These are phyloP conservation scores for Penium margaritaceum DNA, from an alignment of 139 green algal species.

Conservation along the genomic window DNA sequence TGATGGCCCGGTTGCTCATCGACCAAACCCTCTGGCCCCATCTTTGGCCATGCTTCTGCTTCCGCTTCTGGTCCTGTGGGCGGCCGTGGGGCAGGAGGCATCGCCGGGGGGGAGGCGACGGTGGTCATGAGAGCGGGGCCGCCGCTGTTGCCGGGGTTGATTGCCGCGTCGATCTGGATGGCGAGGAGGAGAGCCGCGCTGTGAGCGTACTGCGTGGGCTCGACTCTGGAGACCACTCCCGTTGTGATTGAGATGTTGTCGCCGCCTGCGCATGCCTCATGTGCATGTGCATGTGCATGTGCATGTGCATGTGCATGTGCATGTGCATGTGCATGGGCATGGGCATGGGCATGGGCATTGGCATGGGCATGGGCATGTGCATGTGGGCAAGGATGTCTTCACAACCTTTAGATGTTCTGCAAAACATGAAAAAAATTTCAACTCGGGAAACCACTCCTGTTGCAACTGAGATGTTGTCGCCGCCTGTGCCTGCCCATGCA, in stretches of 20 bases:
- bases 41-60: not conserved
- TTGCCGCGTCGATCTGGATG: conserved; percentile 58
- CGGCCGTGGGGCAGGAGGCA: not conserved
- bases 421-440: no score
- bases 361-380: no score
- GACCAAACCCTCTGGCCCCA: not conserved
- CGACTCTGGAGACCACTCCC: conserved; percentile 70
- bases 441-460: conserved; percentile 68
- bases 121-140: conserved; percentile 70
- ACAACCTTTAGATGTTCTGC: no score
- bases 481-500: no score
- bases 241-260: conserved; percentile 75
- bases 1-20: no score
- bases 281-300: no score
- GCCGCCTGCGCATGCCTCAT: conserved; percentile 69
- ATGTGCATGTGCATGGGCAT: no score
- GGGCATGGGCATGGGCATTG: no score
- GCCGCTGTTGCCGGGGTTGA: conserved; percentile 70
- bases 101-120: no score
- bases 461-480: conserved; percentile 76
- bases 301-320: no score
- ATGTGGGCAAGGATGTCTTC: no score
- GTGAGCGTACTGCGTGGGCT: conserved; percentile 62
- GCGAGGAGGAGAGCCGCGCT: conserved; percentile 77
- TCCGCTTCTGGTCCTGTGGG: not conserved